A percentile compares a stretch with the other conserved stretches of the same genome.
phyloP scores from a whole-genome alignment of 1,284 basidiomycete species.

The Ceratobasidium sp. region DNA sequence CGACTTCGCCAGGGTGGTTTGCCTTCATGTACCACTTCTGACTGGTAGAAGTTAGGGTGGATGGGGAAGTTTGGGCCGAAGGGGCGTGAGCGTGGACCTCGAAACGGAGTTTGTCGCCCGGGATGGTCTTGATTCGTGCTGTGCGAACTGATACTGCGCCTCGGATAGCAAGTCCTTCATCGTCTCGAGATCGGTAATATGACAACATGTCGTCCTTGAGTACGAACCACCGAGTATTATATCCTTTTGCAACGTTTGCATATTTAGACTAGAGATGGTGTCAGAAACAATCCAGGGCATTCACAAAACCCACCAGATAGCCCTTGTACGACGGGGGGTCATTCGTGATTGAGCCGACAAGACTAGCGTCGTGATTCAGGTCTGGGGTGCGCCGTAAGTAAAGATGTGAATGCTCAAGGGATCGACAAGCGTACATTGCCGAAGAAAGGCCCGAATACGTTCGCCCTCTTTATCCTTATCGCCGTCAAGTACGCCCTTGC shows the following conservation, averaged over 20 bases:
- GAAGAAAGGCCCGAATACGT: conserved; percentile 79
- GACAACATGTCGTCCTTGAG: conserved; percentile 84
- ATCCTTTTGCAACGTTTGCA: conserved; percentile 88
- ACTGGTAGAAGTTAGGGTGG: conserved; percentile 49
- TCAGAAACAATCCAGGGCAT: not conserved
- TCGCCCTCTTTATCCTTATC: conserved; percentile 72
- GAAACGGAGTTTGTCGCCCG: conserved; percentile 74
- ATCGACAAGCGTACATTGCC: conserved; percentile 68
- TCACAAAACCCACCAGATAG: conserved; percentile 59
- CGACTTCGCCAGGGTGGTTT: conserved; percentile 86
- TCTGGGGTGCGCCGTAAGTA: conserved; percentile 56
- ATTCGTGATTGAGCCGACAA: conserved; percentile 59
- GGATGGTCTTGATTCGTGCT: conserved; percentile 65
- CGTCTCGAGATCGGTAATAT: conserved; percentile 91
- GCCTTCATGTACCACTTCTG: conserved; percentile 93
- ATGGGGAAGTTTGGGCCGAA: conserved; percentile 49
- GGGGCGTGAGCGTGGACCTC: conserved; percentile 69
- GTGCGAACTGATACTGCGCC: conserved; percentile 90
- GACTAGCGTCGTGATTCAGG: conserved; percentile 76
- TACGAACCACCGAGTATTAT: conserved; percentile 94
- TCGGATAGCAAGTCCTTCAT: conserved; percentile 84
- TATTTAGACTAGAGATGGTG: conserved; percentile 69
- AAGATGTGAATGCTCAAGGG: not conserved
- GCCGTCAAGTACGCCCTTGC: conserved; percentile 77
- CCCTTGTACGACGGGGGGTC: conserved; percentile 76